Conservation (phyloP, 2,329 filamentous ascomycete species). For the Alternaria brassicicola region DNA sequence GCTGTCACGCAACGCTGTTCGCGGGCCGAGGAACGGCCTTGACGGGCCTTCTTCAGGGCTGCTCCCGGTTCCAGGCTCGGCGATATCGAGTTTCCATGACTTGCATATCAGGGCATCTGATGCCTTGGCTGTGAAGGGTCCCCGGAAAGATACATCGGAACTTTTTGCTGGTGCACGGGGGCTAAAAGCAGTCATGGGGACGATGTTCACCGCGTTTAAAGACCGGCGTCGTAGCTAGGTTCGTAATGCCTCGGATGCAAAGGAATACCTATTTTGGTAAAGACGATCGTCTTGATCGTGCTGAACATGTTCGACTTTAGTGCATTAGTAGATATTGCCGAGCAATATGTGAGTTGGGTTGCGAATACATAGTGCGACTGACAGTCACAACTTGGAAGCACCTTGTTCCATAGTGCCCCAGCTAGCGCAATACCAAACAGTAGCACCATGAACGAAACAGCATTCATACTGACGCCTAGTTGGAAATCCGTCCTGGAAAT, state of each 20-base stretch:
- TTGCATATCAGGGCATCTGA: background rate
- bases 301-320: background rate
- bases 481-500: background rate
- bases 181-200: background rate
- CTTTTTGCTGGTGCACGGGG: background rate
- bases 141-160: background rate
- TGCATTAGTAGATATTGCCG: background rate
- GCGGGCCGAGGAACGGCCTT: slow-evolving; percentile 1
- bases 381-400: background rate
- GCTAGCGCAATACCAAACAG: background rate
- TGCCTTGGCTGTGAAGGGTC: background rate
- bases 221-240: background rate
- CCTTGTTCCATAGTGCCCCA: background rate
- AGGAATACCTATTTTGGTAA: background rate
- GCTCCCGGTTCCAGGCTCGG: background rate
- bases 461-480: background rate
- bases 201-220: background rate
- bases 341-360: background rate
- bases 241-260: background rate
- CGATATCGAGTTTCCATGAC: slow-evolving; percentile 4
- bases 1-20: slow-evolving; percentile 15
- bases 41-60: slow-evolving; percentile 4
- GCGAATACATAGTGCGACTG: background rate
- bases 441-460: background rate
- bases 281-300: background rate